These are phyloP conservation scores for Phytophthora cajani DNA, from an alignment of 352 stramenopile genomes.

Conservation along the genomic window DNA sequence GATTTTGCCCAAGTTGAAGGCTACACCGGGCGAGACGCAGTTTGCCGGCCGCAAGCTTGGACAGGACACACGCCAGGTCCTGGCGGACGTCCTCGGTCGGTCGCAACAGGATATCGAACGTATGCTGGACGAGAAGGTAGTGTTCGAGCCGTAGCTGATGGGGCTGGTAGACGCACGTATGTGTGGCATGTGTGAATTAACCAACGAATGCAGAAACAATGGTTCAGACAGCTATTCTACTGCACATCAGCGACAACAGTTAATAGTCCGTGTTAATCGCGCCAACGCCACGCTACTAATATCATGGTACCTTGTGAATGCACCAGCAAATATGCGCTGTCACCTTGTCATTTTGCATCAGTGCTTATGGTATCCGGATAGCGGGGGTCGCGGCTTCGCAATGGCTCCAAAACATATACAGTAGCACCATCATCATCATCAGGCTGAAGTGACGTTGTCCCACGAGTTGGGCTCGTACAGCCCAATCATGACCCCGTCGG, in stretches of 20 bases:
- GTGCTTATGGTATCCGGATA: neutral
- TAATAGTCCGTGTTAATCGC: conserved; percentile 92
- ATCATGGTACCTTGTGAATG: no score
- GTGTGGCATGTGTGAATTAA: neutral
- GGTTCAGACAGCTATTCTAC: no score
- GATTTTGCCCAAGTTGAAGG: conserved; percentile 78
- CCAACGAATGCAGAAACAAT: neutral
- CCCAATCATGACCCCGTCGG: conserved; percentile 93
- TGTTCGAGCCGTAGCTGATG: conserved; percentile 62
- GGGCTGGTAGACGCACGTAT: neutral
- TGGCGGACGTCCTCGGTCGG: conserved; percentile 58
- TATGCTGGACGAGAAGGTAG: conserved; percentile 61
- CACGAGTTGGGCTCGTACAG: conserved; percentile 91
- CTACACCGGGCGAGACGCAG: conserved; percentile 63
- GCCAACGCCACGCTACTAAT: conserved; percentile 74
- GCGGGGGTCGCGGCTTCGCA: no score
- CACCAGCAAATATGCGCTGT: no score
- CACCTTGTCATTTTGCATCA: neutral
- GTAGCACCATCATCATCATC: conserved; percentile 3
- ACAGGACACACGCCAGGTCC: conserved; percentile 72
- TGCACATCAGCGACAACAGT: no score
- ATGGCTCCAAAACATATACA: no score
- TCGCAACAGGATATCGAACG: conserved; percentile 63
- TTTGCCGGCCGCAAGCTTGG: conserved; percentile 76
- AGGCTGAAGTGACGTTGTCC: conserved; percentile 85